phyloP scores from a whole-genome alignment of 441 rosid genomes.

The Jatropha multifida region DNA sequence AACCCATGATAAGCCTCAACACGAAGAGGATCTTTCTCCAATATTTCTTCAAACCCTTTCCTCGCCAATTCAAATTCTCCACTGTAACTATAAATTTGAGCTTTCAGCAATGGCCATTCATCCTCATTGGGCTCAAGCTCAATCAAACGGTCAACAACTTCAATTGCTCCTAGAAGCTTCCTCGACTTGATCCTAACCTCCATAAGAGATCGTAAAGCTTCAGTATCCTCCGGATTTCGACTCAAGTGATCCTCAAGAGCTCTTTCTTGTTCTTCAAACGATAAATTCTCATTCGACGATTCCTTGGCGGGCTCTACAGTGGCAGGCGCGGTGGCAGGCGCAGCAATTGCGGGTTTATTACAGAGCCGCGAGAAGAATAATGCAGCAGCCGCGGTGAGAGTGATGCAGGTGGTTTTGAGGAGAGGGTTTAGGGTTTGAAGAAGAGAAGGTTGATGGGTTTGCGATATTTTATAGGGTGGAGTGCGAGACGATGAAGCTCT shows the following conservation, averaged over 20 bases:
- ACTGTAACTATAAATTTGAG: constrained; percentile 53
- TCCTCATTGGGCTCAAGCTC: constrained; percentile 65
- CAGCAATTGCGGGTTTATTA: constrained; percentile 36
- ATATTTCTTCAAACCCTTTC: constrained; percentile 58
- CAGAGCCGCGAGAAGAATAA: constrained; percentile 55
- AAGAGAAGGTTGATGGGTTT: constrained; percentile 31
- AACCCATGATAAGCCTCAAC: constrained; percentile 90
- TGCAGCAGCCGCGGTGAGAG: constrained; percentile 62
- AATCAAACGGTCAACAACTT: constrained; percentile 61
- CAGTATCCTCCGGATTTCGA: constrained; percentile 46
- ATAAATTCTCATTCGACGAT: constrained; percentile 18
- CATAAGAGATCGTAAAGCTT: constrained; percentile 61
- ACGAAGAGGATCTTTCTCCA: constrained; percentile 61
- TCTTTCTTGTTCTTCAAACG: constrained; percentile 49
- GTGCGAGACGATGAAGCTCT: constrained; percentile 40
- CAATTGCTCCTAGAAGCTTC: constrained; percentile 53
- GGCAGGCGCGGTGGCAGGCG: constrained; percentile 36
- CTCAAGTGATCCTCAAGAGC: constrained; percentile 45
- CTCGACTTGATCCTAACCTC: constrained; percentile 56
- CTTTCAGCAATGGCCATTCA: constrained; percentile 71
- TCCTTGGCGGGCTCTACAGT: constrained; percentile 29
- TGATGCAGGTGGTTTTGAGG: constrained; percentile 53
- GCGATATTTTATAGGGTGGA: background rate
- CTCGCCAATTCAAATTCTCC: constrained; percentile 64
- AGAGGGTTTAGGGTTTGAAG: constrained; percentile 29